Conservation (phyloP, 495 filamentous ascomycete genomes). For the Tirmania nivea region DNA sequence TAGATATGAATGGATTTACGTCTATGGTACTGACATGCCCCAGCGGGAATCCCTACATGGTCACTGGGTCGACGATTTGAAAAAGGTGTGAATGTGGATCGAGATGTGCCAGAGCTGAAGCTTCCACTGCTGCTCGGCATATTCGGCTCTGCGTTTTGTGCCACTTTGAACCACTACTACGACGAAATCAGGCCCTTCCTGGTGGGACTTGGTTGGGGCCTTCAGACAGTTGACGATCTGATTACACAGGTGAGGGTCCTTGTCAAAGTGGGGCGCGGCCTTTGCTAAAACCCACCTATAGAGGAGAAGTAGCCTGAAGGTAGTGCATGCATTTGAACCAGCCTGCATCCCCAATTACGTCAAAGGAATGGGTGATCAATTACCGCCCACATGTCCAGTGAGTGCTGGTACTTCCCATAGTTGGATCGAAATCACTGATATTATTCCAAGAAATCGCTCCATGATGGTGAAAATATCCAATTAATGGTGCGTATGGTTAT, state of each 20-base stretch:
- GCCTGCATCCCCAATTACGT: slow-evolving; percentile 72
- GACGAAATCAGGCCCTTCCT: slow-evolving; percentile 60
- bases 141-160: slow-evolving; percentile 90
- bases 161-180: slow-evolving; percentile 86
- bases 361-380: slow-evolving; percentile 49
- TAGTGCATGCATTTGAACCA: slow-evolving; percentile 81
- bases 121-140: slow-evolving; percentile 70
- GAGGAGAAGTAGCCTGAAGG: slow-evolving; percentile 30
- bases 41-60: slow-evolving; percentile 86
- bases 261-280: neutral
- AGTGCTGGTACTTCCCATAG: slow-evolving; percentile 21
- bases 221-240: slow-evolving; percentile 60
- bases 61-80: slow-evolving; percentile 67
- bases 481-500: slow-evolving; percentile 34
- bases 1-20: neutral
- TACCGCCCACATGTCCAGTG: slow-evolving; percentile 53
- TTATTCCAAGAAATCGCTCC: slow-evolving; percentile 21
- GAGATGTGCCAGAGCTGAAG: slow-evolving; percentile 53
- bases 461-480: slow-evolving; percentile 46
- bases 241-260: slow-evolving; percentile 27
- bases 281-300: neutral
- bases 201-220: slow-evolving; percentile 47
- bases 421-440: no score
- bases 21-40: slow-evolving; percentile 3
- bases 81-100: slow-evolving; percentile 40